Percentiles rank a stretch among this genome's conserved stretches.
Conservation (phyloP, 306 rosid species). For the Dryas alaskensis region DNA sequence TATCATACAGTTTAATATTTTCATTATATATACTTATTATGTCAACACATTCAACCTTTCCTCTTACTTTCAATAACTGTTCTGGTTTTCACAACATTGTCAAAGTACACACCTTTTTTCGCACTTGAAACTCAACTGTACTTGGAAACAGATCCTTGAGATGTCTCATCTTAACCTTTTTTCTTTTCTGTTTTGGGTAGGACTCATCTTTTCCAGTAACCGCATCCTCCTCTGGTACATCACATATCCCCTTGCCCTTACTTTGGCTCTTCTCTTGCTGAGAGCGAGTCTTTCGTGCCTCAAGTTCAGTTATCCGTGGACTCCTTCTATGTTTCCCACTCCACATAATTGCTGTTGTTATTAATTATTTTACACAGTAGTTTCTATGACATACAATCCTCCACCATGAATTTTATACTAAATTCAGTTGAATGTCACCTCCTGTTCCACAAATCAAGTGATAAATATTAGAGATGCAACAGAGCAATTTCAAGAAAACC, state of each 20-base stretch:
- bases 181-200: constrained; percentile 1
- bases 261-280: constrained; percentile 8
- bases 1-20: not conserved
- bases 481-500: not conserved
- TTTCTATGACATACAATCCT: not conserved
- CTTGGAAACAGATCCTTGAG: constrained; percentile 6
- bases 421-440: constrained; percentile 2
- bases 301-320: not conserved
- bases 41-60: not conserved
- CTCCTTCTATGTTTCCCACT: constrained; percentile 16
- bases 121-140: not conserved
- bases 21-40: not conserved
- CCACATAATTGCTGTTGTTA: not conserved
- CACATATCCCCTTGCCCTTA: constrained; percentile 11
- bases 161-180: constrained; percentile 17
- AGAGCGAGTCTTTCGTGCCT: not conserved
- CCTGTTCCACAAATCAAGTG: not conserved
- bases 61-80: not conserved
- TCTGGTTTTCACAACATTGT: not conserved
- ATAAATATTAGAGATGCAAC: not conserved
- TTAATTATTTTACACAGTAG: not conserved
- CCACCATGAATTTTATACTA: not conserved
- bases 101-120: not conserved
- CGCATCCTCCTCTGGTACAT: not conserved
- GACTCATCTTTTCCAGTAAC: not conserved